Evolutionary conservation across 2,329 filamentous ascomycete species (phyloP).

Genomic region (Biscogniauxia mediterranea): DNA sequence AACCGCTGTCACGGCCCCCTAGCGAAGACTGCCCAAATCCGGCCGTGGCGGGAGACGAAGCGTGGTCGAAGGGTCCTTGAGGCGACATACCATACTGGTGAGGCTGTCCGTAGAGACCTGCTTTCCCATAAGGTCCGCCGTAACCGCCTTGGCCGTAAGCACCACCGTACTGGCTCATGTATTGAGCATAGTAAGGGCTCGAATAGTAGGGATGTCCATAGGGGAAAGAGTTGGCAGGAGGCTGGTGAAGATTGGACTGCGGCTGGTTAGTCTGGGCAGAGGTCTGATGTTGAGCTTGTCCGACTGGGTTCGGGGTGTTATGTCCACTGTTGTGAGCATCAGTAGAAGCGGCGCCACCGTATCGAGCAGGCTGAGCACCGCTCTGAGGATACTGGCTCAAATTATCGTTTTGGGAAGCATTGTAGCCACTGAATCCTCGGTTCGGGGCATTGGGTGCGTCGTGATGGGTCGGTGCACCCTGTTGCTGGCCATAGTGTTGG

Average conservation of each 20-base stretch:
- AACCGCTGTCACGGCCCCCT: constrained; percentile 48
- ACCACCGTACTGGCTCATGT: constrained; percentile 50
- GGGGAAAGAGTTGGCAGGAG: constrained; percentile 26
- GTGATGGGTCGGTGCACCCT: constrained; percentile 63
- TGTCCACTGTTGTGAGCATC: constrained; percentile 85
- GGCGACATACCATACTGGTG: constrained; percentile 54
- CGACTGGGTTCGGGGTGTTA: constrained; percentile 81
- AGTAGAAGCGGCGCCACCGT: constrained; percentile 53
- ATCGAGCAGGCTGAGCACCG: constrained; percentile 64
- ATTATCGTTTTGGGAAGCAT: constrained; percentile 61
- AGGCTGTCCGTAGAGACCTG: constrained; percentile 53
- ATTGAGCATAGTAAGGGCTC: constrained; percentile 62
- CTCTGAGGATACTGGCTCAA: constrained; percentile 72
- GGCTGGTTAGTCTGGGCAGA: constrained; percentile 33
- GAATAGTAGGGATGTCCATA: constrained; percentile 49
- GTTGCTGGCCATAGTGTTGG: constrained; percentile 55
- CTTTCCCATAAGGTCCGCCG: constrained; percentile 53
- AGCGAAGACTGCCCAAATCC: constrained; percentile 55
- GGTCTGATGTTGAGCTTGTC: constrained; percentile 49
- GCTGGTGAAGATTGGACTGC: constrained; percentile 39
- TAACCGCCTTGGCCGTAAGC: constrained; percentile 54
- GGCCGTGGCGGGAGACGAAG: constrained; percentile 47
- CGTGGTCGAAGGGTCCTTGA: constrained; percentile 56
- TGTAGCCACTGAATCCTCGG: constrained; percentile 76
- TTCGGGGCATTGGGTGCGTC: constrained; percentile 71